These are phyloP conservation scores for Mycena amicta DNA, from an alignment of 768 basidiomycete genomes.

Conservation along the genomic window DNA sequence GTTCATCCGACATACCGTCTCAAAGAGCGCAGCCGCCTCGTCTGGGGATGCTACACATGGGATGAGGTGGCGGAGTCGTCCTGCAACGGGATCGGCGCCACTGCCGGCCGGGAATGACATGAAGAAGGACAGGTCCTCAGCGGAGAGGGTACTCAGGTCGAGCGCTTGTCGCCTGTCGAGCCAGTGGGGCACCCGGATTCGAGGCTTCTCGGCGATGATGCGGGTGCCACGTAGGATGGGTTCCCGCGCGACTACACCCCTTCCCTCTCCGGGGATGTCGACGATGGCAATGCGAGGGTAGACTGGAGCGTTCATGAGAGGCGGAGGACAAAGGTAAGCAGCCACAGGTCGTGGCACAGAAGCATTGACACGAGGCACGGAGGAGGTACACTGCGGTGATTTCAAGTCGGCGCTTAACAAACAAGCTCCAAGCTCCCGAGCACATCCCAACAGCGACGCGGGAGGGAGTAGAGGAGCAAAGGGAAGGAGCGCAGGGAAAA, in stretches of 20 bases:
- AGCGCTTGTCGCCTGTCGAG: background rate
- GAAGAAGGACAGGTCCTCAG: background rate
- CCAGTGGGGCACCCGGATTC: background rate
- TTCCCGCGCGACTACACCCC: background rate
- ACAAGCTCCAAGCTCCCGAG: too few species aligned
- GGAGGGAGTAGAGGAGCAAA: too few species aligned
- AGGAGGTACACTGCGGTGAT: too few species aligned
- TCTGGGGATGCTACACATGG: background rate
- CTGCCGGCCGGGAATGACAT: background rate
- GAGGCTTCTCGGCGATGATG: constrained; percentile 1
- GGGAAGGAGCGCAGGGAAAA: too few species aligned
- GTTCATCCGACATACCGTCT: background rate
- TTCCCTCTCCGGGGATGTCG: constrained; percentile 1
- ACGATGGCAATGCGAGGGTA: background rate
- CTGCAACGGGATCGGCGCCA: background rate
- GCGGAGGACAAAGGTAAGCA: too few species aligned
- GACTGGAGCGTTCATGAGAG: background rate
- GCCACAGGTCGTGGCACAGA: too few species aligned
- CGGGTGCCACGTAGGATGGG: constrained; percentile 1
- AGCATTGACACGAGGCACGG: too few species aligned
- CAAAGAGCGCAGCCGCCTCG: background rate
- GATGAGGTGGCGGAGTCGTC: background rate
- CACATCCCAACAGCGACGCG: too few species aligned
- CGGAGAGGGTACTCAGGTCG: background rate
- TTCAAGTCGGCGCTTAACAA: too few species aligned